These are phyloP conservation scores for Solanum verrucosum DNA, from an alignment of 257 asterid species.

Conservation along the genomic window DNA sequence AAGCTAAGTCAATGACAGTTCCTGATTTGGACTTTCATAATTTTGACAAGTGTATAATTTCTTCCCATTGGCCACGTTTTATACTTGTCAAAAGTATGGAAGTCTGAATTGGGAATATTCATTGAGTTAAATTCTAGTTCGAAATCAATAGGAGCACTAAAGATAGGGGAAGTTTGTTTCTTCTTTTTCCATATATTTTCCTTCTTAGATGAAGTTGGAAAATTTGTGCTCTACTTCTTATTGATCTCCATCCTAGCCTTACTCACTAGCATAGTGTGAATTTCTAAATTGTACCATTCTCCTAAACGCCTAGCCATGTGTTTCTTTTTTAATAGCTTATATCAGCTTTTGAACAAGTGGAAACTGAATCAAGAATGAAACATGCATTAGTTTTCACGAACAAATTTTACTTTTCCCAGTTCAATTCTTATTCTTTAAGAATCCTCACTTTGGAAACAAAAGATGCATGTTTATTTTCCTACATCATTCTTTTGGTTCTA, in stretches of 20 bases:
- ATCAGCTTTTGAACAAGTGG: neutral
- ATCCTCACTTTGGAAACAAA: neutral
- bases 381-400: neutral
- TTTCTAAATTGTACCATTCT: neutral
- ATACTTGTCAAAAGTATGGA: constrained; percentile 18
- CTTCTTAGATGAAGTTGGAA: neutral
- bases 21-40: neutral
- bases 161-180: neutral
- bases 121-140: constrained; percentile 13
- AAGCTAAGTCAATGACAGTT: neutral
- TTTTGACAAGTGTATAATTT: neutral
- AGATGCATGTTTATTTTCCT: neutral
- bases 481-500: neutral
- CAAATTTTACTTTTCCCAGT: neutral
- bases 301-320: neutral
- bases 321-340: constrained; percentile 26
- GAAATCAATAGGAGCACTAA: neutral
- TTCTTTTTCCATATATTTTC: neutral
- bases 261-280: neutral
- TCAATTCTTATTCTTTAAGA: neutral
- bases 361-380: constrained; percentile 1
- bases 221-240: too few species aligned
- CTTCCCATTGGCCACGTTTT: too few species aligned
- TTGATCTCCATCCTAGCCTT: neutral
- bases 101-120: constrained; percentile 58